phyloP scores from a whole-genome alignment of 164 flowering plant species.

The Akebia trifoliata region DNA sequence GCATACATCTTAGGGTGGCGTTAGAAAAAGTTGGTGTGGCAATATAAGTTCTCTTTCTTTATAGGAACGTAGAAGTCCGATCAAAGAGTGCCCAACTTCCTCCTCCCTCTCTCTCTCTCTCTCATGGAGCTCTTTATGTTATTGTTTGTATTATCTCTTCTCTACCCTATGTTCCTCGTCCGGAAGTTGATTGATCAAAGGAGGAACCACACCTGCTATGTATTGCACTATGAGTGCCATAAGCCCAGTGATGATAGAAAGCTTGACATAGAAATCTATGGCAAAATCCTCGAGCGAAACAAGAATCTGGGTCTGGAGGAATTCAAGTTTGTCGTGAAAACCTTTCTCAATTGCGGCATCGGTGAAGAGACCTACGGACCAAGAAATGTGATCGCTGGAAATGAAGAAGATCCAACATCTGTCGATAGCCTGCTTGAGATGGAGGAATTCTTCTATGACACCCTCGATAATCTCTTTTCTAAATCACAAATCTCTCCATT shows the following conservation, averaged over 20 bases:
- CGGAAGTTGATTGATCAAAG: constrained; percentile 9
- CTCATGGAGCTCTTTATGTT: constrained; percentile 4
- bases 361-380: constrained; percentile 59
- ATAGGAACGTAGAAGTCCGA: too few species aligned
- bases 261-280: constrained; percentile 33
- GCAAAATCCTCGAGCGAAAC: constrained; percentile 35
- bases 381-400: constrained; percentile 27
- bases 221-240: constrained; percentile 50
- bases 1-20: too few species aligned
- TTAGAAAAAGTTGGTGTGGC: too few species aligned
- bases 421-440: constrained; percentile 34
- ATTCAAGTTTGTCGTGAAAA: constrained; percentile 36
- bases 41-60: too few species aligned
- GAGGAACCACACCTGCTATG: constrained; percentile 36
- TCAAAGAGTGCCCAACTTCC: too few species aligned
- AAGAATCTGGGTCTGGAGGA: constrained; percentile 38
- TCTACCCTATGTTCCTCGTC: constrained; percentile 9
- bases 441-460: constrained; percentile 41
- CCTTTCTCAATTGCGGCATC: constrained; percentile 47
- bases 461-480: constrained; percentile 45
- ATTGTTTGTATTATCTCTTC: not conserved
- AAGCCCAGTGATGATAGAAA: constrained; percentile 36
- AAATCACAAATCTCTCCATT: constrained; percentile 36
- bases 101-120: too few species aligned
- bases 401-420: constrained; percentile 23